Evolutionary conservation across 2,329 filamentous ascomycete species (phyloP), one percentile per base, ranked within the genome.

Genomic region (Aphanoascus verrucosus): DNA sequence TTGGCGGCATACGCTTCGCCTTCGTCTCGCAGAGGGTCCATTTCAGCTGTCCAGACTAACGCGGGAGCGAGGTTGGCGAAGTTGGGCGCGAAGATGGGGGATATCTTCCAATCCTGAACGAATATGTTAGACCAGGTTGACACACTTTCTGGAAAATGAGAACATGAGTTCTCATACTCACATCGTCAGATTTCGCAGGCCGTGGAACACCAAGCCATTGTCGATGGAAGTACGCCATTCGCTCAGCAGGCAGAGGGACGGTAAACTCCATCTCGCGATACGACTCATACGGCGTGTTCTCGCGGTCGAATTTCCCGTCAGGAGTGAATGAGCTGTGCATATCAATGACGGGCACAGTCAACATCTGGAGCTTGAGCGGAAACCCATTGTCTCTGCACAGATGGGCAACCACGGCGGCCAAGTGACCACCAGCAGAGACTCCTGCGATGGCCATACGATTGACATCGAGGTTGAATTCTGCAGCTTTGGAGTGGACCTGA

Each of bases 11-110:
- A 72, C 8, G 61, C 63, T 55, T 69, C 69, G 14, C 66, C 70
- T 60, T 72, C 69, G 42, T 72, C 69, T 14, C 69, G 65, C n/a
- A 72, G 60, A 46, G 68, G 64, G 57, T 72, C 69, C 60, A 72
- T 64, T 57, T 72, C 69, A 8, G 69, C 69, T 1, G 67, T 71
- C 49, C 65, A 63, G 15, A 72, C 61, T 45, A 72, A 56, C 2
- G 70, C 69, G 3, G 69, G 68, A 9, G 70, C 69, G 32, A 72
- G 55, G 43, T 63, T 59, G 9, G 59, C 49, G 38, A 72, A 69
- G 46, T 63, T 63, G 2, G 65, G 61, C 3, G 69, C 64, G 14
- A 66, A 57, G n/a, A 72, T 70, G 2, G 69, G 69, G 3, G 69
- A 71, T 42, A 72, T 69, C 50, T 67, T 70, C 69, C 69, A 72